Evolutionary conservation across 78 protist genomes (phyloP).

Genomic region (Dictyostelium discoideum): DNA sequence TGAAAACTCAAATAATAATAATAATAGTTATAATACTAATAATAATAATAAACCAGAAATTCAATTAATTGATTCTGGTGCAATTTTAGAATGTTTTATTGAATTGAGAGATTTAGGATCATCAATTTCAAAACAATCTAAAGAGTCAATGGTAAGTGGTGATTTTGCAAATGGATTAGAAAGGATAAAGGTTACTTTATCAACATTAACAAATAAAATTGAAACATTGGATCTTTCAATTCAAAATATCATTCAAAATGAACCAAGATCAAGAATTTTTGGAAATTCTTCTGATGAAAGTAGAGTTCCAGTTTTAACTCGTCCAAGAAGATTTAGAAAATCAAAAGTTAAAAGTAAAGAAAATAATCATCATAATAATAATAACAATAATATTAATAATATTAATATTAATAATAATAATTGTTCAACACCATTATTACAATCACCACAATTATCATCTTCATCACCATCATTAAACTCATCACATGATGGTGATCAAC

Average conservation of each 20-base stretch:
- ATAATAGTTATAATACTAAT: background rate
- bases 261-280: conserved; percentile 55
- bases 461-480: background rate
- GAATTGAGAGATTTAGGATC: conserved; percentile 64
- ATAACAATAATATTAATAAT: background rate
- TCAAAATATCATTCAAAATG: conserved; percentile 36
- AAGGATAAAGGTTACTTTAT: conserved; percentile 25
- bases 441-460: background rate
- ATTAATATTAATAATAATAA: background rate
- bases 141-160: conserved; percentile 68
- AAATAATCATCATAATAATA: background rate
- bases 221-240: conserved; percentile 53
- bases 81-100: conserved; percentile 58
- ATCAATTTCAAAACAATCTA: conserved; percentile 63
- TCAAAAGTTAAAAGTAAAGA: conserved; percentile 56
- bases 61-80: conserved; percentile 42
- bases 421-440: background rate
- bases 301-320: conserved; percentile 66
- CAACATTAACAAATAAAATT: background rate
- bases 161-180: conserved; percentile 62
- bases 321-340: conserved; percentile 73
- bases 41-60: background rate
- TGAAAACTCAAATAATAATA: background rate
- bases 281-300: conserved; percentile 58
- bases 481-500: background rate